phyloP scores from a whole-genome alignment of 1,139 yeast species.

The Debaryomycetaceae sp. region DNA sequence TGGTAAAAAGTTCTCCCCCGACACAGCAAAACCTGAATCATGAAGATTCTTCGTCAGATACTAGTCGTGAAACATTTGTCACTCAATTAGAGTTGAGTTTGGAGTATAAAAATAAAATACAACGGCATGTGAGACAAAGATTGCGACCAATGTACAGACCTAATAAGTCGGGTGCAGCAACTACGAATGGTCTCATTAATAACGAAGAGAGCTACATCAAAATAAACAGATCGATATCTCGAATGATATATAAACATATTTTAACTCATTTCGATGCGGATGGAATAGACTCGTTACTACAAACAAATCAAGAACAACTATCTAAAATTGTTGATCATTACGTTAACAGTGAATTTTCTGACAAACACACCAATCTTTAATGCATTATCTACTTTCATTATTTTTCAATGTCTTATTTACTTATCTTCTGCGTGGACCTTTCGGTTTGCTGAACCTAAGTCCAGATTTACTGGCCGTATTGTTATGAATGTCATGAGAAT shows the following conservation, averaged over 20 bases:
- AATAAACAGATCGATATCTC: conserved; percentile 38
- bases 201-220: conserved; percentile 32
- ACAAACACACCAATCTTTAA: not conserved
- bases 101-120: conserved; percentile 49
- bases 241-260: conserved; percentile 42
- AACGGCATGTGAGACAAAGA: conserved; percentile 48
- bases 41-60: conserved; percentile 13
- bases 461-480: conserved; percentile 14
- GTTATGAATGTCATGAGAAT: conserved; percentile 9
- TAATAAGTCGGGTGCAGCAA: conserved; percentile 10
- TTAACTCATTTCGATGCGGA: conserved; percentile 15
- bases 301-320: not conserved
- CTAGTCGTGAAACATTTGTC: conserved; percentile 2
- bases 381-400: not conserved
- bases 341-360: not conserved
- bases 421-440: conserved; percentile 52
- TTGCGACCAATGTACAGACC: conserved; percentile 48
- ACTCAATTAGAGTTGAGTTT: conserved; percentile 14
- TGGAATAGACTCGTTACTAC: conserved; percentile 11
- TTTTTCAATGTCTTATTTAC: not conserved
- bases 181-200: conserved; percentile 9
- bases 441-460: conserved; percentile 49
- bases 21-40: conserved; percentile 10
- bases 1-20: not conserved
- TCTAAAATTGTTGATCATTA: not conserved